Conservation (phyloP, 1,284 basidiomycete genomes). For the Singerocomus inundabilis region DNA sequence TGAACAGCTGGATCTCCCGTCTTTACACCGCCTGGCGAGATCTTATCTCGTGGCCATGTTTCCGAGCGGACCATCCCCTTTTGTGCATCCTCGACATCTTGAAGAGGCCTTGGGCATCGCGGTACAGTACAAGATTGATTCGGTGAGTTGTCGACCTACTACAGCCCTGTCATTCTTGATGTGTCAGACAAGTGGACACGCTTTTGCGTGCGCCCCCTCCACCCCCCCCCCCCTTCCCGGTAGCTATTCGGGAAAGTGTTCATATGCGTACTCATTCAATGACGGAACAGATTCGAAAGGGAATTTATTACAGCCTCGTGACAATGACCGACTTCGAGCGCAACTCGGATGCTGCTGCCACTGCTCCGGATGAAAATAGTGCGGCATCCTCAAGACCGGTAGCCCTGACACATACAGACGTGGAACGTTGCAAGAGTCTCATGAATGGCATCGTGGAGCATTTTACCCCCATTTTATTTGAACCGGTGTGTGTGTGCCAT, state of each 20-base stretch:
- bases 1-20: slow-evolving; percentile 53
- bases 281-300: slow-evolving; percentile 53
- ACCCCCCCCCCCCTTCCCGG: no score
- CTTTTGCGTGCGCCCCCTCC: neutral
- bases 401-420: slow-evolving; percentile 22
- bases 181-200: neutral
- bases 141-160: slow-evolving; percentile 39
- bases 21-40: slow-evolving; percentile 45
- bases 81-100: slow-evolving; percentile 39
- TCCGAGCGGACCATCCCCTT: slow-evolving; percentile 40
- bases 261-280: neutral
- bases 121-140: slow-evolving; percentile 40
- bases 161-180: neutral
- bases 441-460: slow-evolving; percentile 55
- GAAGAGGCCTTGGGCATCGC: slow-evolving; percentile 53
- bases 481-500: slow-evolving; percentile 44
- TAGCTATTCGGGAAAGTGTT: neutral
- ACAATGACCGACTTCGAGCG: slow-evolving; percentile 53
- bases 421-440: slow-evolving; percentile 40
- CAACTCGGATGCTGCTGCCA: slow-evolving; percentile 15
- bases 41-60: slow-evolving; percentile 44
- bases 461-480: slow-evolving; percentile 71
- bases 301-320: slow-evolving; percentile 58
- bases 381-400: neutral
- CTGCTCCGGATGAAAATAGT: neutral